Base-by-base conservation (phyloP, 345 rosid genomes). In the Aquilaria sinensis region DNA sequence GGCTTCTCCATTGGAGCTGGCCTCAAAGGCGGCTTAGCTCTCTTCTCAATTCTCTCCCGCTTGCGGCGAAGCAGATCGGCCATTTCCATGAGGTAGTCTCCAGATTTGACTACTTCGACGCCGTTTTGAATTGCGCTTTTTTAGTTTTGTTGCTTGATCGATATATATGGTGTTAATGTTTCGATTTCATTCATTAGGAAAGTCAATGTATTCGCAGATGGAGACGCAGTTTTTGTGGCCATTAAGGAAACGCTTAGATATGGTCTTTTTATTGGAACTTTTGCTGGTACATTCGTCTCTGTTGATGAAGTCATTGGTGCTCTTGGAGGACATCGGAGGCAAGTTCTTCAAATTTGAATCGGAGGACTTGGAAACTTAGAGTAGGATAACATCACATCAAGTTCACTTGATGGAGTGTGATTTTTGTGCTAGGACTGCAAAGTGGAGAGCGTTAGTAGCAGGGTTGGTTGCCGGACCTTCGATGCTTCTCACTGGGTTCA, bases 1-100 rank as follows among this genome's bases (percentile, higher is more conserved):
- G 96, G 96, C 51, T 93, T 90, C 83, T 80, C 97, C 31, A 86
- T 93, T 45, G 98, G 98, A 59, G 90, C 97, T 14, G 98, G 98
- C 37, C 77, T 93, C 50, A 90, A 90, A 85, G 98, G 98, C 16
- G 98, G 98, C 64, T 75, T 93, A 16, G 85, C 89, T 60, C 70
- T 93, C 67, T 93, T 93, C 79, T 82, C 96, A 3, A 69, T 90
- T 75, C 74, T 93, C 7, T 77, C 82, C 60, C 81, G 94, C 50
- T 76, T 87, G 69, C 77, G 81, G 31, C 90, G 98, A 54, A 73
- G 81, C 61, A 79, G 77, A 67, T 78, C 72, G 63, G 65, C 83
- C 31, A 51, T 72, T 63, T 65, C 77, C 16, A 31, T 61, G 0
- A 77, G 85, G 96, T 85, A 68, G 29, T 50, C 23, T 0, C 43